Conservation (phyloP, 164 flowering plant genomes). For the Taxillus chinensis region DNA sequence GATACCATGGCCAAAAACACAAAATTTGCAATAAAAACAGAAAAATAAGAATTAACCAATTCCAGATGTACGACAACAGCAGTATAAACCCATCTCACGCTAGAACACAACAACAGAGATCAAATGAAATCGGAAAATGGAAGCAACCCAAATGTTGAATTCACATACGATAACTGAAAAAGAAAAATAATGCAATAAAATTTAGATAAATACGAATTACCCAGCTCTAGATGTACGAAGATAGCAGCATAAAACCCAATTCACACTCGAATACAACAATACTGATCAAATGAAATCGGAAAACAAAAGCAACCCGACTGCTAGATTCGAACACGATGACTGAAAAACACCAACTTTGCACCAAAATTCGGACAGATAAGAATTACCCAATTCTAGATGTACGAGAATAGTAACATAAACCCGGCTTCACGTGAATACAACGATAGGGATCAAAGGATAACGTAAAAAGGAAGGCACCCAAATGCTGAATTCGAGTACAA, state of each 20-base stretch:
- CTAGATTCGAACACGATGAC: too few species aligned
- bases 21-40: neutral
- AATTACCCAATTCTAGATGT: neutral
- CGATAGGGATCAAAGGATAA: neutral
- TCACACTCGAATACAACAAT: neutral
- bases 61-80: neutral
- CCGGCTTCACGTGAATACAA: neutral
- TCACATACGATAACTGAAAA: neutral
- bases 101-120: neutral
- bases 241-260: neutral
- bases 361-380: neutral
- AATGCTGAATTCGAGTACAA: neutral
- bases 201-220: neutral
- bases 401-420: neutral
- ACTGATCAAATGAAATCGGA: neutral
- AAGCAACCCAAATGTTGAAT: neutral
- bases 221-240: neutral
- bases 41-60: too few species aligned
- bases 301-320: neutral
- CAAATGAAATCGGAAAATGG: neutral
- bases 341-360: neutral
- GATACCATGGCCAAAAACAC: neutral
- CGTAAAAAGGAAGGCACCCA: neutral
- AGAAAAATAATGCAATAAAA: neutral
- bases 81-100: neutral